These are phyloP conservation scores for Noccaea bulbosa DNA, from an alignment of 345 rosid genomes.

Conservation along the genomic window DNA sequence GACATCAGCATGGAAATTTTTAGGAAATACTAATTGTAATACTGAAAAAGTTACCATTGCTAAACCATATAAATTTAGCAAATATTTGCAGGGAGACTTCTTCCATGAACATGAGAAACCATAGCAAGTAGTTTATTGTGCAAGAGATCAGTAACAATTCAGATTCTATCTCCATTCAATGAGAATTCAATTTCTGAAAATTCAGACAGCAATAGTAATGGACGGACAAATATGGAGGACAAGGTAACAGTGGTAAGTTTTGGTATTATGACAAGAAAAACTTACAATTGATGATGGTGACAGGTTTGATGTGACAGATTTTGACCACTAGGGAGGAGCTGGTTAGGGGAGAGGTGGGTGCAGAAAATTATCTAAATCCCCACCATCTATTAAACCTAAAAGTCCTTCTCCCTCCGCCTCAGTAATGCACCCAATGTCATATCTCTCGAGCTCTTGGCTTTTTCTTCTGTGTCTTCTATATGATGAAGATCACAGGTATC, in stretches of 20 bases:
- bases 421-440: constrained; percentile 35
- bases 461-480: constrained; percentile 44
- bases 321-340: constrained; percentile 41
- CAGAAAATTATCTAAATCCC: constrained; percentile 40
- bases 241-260: constrained; percentile 29
- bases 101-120: neutral
- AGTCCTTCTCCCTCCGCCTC: constrained; percentile 31
- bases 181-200: constrained; percentile 22
- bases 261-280: constrained; percentile 30
- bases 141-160: neutral
- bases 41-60: neutral
- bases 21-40: neutral
- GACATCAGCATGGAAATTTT: neutral
- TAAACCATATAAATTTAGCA: neutral
- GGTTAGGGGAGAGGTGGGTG: constrained; percentile 47
- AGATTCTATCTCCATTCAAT: constrained; percentile 3
- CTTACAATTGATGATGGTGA: constrained; percentile 37
- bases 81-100: neutral
- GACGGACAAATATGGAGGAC: constrained; percentile 30
- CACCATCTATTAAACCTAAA: constrained; percentile 47
- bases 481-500: constrained; percentile 30
- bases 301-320: constrained; percentile 34
- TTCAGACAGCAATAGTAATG: constrained; percentile 22
- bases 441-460: constrained; percentile 41
- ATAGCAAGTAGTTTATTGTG: neutral